Evolutionary conservation across 495 filamentous ascomycete genomes (phyloP).

Genomic region (Penicillium daleae): DNA sequence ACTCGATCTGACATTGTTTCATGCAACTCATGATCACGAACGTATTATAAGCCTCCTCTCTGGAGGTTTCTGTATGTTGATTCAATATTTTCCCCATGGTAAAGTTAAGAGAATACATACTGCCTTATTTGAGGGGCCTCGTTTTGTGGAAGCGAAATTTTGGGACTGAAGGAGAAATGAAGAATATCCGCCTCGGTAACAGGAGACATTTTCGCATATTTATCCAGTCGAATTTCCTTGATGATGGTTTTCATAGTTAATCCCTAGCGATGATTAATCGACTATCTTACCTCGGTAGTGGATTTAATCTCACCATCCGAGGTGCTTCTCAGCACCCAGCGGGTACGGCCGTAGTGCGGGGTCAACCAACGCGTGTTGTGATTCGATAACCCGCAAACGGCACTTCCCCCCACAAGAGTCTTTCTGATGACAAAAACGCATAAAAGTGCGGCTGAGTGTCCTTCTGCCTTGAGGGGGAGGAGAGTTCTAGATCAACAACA

Average conservation of each 20-base stretch:
- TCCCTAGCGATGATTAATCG: background rate
- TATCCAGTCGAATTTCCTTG: background rate
- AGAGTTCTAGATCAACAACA: background rate
- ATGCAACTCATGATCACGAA: background rate
- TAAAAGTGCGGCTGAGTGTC: background rate
- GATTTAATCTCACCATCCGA: background rate
- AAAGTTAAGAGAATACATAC: no score
- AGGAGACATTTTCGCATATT: no score
- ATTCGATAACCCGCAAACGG: background rate
- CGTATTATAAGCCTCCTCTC: background rate
- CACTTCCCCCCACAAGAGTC: background rate
- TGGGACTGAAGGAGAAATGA: no score
- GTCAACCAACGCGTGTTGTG: background rate
- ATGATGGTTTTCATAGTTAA: background rate
- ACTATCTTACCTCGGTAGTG: background rate
- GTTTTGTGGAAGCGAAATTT: no score
- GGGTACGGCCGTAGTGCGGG: constrained; percentile 1
- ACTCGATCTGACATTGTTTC: background rate
- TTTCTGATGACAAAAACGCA: background rate
- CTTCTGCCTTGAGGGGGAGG: background rate
- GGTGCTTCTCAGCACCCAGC: background rate
- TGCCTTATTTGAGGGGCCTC: no score
- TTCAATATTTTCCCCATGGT: background rate
- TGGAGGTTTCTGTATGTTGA: background rate
- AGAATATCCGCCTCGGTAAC: background rate